Evolutionary conservation across 2,329 filamentous ascomycete genomes (phyloP), one percentile per base, ranked within the genome.

Genomic region (Fusarium aywerte): DNA sequence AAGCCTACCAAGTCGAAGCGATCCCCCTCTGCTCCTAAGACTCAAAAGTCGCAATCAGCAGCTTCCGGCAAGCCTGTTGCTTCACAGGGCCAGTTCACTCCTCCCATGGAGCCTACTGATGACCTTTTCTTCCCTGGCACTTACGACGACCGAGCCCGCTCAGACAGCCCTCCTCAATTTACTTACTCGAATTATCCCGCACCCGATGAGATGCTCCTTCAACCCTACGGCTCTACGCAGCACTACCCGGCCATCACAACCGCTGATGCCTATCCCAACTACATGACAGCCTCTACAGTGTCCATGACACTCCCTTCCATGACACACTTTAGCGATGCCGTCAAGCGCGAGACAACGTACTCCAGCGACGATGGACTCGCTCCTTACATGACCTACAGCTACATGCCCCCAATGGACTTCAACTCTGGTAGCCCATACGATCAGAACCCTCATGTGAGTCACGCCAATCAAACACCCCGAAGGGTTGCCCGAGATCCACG

Each of bases 391-490:
- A 85, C 82, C 80, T 92, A 92, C 77, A 82, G 84, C 69, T 89
- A 88, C 71, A 83, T 90, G 77, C 82, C 85, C 58, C 83, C 84
- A 49, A 85, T 92, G 75, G 89, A 91, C 71, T 85, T 90, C 71
- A 84, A 84, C 75, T 80, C 82, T 60, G 80, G 83, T 58, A 83
- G 86, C 70, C 82, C 85, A 25, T 92, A 92, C 82, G 87, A 90
- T 76, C 82, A 88, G 71, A 86, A 87, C 79, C 87, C 89, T 84
- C 90, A 92, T 87, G 91, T 93, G 89, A 90, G 88, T 89, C 82
- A 73, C 66, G 66, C 73, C 65, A 73, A 77, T 74, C 81, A 80
- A 76, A 78, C 74, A 74, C 76, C 72, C 77, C 78, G 77, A 44
- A 67, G 68, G 66, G 64, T 62, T 62, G 75, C 77, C 73, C 77